A percentile compares a stretch with the other conserved stretches of the same genome.
Evolutionary conservation across 192 early-diverging fungal genomes (phyloP).

Genomic region (Podila minutissima): DNA sequence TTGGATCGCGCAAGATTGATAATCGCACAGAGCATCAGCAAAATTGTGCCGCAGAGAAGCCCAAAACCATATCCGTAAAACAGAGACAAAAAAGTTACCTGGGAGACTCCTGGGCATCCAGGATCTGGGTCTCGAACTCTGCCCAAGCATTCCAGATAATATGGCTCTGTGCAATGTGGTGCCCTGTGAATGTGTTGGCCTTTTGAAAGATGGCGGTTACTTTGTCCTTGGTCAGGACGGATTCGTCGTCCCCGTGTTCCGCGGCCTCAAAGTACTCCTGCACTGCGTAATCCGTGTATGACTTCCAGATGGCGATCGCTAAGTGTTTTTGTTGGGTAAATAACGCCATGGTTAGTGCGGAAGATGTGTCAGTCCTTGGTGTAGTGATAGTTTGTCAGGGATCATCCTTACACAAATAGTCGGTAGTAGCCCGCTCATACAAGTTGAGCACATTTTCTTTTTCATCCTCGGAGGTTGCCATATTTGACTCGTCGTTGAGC

Average conservation of each 20-base stretch:
- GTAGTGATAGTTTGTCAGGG: background rate
- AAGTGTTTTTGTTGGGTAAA: background rate
- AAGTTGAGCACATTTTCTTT: constrained; percentile 59
- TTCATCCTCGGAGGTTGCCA: constrained; percentile 57
- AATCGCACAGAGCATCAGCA: constrained; percentile 27
- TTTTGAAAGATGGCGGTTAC: constrained; percentile 55
- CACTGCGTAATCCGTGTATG: constrained; percentile 64
- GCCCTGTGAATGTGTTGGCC: constrained; percentile 57
- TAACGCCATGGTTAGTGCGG: background rate
- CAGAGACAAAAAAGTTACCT: constrained; percentile 18
- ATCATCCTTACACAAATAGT: constrained; percentile 79
- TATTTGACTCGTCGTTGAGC: constrained; percentile 71
- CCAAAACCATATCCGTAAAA: constrained; percentile 39
- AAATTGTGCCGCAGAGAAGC: constrained; percentile 46
- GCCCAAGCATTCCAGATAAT: constrained; percentile 66
- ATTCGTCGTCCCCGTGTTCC: constrained; percentile 28
- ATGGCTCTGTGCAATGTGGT: constrained; percentile 71
- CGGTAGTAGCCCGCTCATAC: constrained; percentile 63
- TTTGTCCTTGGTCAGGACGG: constrained; percentile 43
- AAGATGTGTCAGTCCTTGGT: background rate
- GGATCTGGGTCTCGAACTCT: constrained; percentile 65
- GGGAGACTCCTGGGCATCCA: constrained; percentile 52
- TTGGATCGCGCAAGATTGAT: background rate
- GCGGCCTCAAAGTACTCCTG: constrained; percentile 54
- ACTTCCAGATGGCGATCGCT: constrained; percentile 74